Percentiles rank a stretch among this genome's conserved stretches.
Conservation (phyloP, 768 basidiomycete species). For the Kwoniella bestiolae region DNA sequence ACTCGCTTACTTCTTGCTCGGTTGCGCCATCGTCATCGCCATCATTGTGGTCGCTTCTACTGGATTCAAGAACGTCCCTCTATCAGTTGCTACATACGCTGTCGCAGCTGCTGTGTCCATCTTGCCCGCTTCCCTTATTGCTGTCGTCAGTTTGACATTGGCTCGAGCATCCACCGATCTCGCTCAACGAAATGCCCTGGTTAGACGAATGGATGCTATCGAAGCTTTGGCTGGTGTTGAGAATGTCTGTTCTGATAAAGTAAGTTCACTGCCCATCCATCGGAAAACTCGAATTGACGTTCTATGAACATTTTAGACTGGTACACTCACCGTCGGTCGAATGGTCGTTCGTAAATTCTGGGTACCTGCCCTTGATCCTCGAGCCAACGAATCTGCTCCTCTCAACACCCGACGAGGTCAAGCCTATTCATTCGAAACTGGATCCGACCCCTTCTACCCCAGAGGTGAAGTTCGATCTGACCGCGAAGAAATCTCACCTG, state of each 20-base stretch:
- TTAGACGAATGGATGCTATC: conserved; percentile 68
- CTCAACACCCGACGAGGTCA: conserved; percentile 47
- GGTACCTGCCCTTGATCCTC: conserved; percentile 57
- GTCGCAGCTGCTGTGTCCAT: conserved; percentile 59
- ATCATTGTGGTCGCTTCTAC: conserved; percentile 59
- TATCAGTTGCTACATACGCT: conserved; percentile 58
- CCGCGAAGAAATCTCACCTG: conserved; percentile 7
- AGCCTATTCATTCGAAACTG: conserved; percentile 54
- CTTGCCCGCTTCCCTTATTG: conserved; percentile 60
- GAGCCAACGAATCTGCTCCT: conserved; percentile 47
- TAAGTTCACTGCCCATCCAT: conserved; percentile 5
- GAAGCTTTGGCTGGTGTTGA: conserved; percentile 67
- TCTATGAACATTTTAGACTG: conserved; percentile 59
- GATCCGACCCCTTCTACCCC: conserved; percentile 57
- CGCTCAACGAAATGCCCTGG: conserved; percentile 65
- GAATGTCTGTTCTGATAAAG: conserved; percentile 67
- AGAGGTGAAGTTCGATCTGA: conserved; percentile 52
- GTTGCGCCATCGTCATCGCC: conserved; percentile 53
- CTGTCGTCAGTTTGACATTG: conserved; percentile 65
- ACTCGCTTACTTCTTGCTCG: conserved; percentile 57
- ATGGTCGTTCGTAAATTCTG: conserved; percentile 61
- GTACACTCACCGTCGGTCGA: conserved; percentile 62
- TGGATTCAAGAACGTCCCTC: conserved; percentile 53
- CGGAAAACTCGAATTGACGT: too few species aligned
- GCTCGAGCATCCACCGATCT: conserved; percentile 66